Conservation (phyloP, 78 protist genomes). For the Monosiga brevicollis region DNA sequence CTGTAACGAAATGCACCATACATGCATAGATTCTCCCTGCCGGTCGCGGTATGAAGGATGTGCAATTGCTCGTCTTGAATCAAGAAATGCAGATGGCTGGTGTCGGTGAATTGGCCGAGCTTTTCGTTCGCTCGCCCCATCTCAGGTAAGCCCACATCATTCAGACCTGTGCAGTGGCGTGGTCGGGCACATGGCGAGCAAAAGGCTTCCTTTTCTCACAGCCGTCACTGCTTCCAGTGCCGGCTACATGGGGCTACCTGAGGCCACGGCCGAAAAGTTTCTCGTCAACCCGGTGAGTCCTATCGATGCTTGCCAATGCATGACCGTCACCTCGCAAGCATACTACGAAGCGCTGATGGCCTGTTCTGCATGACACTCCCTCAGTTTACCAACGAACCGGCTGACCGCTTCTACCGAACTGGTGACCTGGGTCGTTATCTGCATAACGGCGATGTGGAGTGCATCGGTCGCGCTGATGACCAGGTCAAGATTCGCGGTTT, state of each 20-base stretch:
- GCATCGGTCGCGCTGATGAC: slow-evolving; percentile 58
- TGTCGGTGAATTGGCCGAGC: slow-evolving; percentile 51
- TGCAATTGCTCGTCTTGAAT: slow-evolving; percentile 18
- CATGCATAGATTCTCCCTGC: slow-evolving; percentile 33
- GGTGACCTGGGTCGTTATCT: slow-evolving; percentile 64
- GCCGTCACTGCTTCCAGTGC: too few species aligned
- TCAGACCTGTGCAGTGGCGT: background rate
- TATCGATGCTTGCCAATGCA: too few species aligned
- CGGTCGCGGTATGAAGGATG: slow-evolving; percentile 63
- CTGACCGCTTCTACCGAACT: slow-evolving; percentile 48
- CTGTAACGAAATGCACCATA: too few species aligned
- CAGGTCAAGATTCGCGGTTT: slow-evolving; percentile 67
- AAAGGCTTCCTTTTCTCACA: too few species aligned
- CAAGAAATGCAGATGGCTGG: slow-evolving; percentile 1
- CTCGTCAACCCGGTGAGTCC: slow-evolving; percentile 43
- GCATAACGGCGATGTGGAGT: slow-evolving; percentile 49
- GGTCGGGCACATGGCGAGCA: background rate
- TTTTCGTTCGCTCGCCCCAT: slow-evolving; percentile 44
- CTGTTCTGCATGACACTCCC: too few species aligned
- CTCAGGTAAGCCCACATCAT: too few species aligned
- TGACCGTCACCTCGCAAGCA: too few species aligned
- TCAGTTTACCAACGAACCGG: background rate
- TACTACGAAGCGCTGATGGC: too few species aligned
- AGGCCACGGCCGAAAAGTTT: slow-evolving; percentile 40
- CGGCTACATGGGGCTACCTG: slow-evolving; percentile 41